Base-by-base conservation (phyloP, 1,139 yeast genomes). In the Debaryomyces robertsiae region DNA sequence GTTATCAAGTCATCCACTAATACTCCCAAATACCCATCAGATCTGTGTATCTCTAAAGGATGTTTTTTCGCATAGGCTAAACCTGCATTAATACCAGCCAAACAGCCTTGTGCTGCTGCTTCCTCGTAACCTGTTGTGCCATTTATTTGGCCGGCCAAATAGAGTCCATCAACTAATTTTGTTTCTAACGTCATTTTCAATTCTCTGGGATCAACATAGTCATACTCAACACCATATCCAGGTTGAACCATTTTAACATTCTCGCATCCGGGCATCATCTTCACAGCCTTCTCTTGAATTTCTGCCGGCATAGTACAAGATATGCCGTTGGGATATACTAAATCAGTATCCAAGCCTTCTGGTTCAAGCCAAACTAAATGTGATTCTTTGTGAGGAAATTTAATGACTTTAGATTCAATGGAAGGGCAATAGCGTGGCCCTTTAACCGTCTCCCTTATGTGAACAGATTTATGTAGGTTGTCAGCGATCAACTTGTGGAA, bases 81-180 rank as follows among this genome's bases (percentile, higher is more conserved):
- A 0, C 91, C 93, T 0, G 98, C 98, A 59, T 94, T 94, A 29
- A 91, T 84, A 5, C 99, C 99, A 1, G 99, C 98, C 37, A 94
- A 67, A 43, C 91, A 76, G 1, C 99, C 99, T 58, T 93, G 98
- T 0, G 98, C 84, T 2, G 97, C 96, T 0, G 99, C 99, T 60
- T 94, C 99, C 65, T 94, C 99, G 54, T 94, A 94, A 0, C 99
- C 99, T 0, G 99, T 94, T 1, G 99, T 94, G 32, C 99, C 99
- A 58, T 94, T 94, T 32, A 94, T 94, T 63, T 94, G 99, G 1
- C 99, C 99, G 0, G 98, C 99, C 40, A 94, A 70, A 56, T 68
- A 94, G 32, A 94, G 65, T 0, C 98, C 98, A 13, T 74, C 67
- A 1, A 94, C 81, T 4, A 79, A 63, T 54, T 88, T 90, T 0